phyloP scores from a whole-genome alignment of 140 eudicot genomes.

The Oenanthe javanica region DNA sequence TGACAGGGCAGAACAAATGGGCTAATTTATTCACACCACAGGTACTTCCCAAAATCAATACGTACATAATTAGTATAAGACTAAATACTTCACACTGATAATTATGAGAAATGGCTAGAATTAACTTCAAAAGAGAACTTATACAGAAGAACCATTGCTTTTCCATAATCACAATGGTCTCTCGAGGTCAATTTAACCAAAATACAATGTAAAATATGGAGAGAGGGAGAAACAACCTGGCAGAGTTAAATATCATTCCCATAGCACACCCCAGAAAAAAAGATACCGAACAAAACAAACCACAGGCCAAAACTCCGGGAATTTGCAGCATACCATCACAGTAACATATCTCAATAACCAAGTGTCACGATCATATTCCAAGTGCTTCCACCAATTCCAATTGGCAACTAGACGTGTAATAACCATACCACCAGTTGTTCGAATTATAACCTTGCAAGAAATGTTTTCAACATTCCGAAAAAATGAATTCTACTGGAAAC shows the following conservation, averaged over 20 bases:
- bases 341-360: not conserved
- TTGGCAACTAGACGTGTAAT: not conserved
- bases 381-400: not conserved
- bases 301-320: not conserved
- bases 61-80: constrained; percentile 16
- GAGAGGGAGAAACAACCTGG: not conserved
- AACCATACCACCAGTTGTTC: not conserved
- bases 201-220: not conserved
- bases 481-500: constrained; percentile 2
- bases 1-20: constrained; percentile 6
- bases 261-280: not conserved
- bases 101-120: constrained; percentile 24
- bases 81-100: constrained; percentile 26
- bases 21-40: constrained; percentile 24
- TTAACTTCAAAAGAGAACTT: not conserved
- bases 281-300: not conserved
- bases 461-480: constrained; percentile 8
- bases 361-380: not conserved
- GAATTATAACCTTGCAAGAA: not conserved
- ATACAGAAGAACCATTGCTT: constrained; percentile 25
- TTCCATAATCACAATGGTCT: constrained; percentile 20
- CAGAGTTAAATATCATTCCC: not conserved
- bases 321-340: not conserved
- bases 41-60: constrained; percentile 25
- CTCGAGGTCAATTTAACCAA: constrained; percentile 15